Percentiles rank a stretch among this genome's conserved stretches.
phyloP scores from a whole-genome alignment of 2,329 filamentous ascomycete genomes.

The Neofusicoccum cordaticola region DNA sequence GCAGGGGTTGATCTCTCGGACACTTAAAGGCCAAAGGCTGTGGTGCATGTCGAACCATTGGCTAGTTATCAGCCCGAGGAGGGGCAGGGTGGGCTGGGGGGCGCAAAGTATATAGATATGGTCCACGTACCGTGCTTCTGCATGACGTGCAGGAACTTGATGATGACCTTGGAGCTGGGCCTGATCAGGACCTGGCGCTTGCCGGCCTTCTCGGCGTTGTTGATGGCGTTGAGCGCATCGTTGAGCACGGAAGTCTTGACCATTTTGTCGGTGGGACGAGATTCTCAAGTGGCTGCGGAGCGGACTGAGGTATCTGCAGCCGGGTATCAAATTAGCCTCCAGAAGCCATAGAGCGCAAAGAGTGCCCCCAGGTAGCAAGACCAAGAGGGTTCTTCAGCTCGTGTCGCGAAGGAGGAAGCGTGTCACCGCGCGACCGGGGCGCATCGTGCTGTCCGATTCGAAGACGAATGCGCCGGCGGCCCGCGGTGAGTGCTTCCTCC shows the following conservation, averaged over 20 bases:
- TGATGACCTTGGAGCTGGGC: constrained; percentile 98
- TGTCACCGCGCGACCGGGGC: constrained; percentile 34
- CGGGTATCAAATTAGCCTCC: constrained; percentile 55
- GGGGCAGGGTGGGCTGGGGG: constrained; percentile 24
- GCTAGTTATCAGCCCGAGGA: constrained; percentile 99
- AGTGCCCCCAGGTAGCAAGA: constrained; percentile 58
- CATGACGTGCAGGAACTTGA: constrained; percentile 99
- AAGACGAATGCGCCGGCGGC: background rate
- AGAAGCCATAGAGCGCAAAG: constrained; percentile 63
- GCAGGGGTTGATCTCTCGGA: constrained; percentile 84
- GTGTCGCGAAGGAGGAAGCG: constrained; percentile 48
- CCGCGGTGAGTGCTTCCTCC: constrained; percentile 43
- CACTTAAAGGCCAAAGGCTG: constrained; percentile 99
- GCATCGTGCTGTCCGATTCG: background rate
- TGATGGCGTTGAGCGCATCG: constrained; percentile 97
- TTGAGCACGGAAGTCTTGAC: constrained; percentile 99
- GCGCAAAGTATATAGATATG: constrained; percentile 17
- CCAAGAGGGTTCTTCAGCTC: constrained; percentile 66
- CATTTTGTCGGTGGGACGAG: constrained; percentile 80
- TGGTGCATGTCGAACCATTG: constrained; percentile 77
- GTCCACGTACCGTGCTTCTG: constrained; percentile 91
- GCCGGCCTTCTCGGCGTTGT: constrained; percentile 99
- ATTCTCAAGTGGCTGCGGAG: constrained; percentile 71
- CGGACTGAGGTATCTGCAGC: constrained; percentile 60
- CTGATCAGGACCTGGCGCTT: constrained; percentile 99